A percentile compares a stretch with the other conserved stretches of the same genome.
Evolutionary conservation across 83 land plant species (phyloP).

Genomic region (Picea mariana): DNA sequence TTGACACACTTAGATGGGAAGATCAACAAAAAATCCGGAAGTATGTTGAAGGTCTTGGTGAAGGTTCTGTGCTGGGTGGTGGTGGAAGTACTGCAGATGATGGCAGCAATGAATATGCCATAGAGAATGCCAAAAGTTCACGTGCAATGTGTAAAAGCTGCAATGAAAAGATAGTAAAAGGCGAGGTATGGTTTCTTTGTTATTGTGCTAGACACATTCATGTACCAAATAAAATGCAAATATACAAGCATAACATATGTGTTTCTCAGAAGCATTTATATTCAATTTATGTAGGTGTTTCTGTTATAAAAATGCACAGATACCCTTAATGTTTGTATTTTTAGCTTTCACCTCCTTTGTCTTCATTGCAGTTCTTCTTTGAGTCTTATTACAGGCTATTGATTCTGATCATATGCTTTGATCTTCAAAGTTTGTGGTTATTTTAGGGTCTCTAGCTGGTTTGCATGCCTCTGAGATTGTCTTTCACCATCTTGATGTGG

Average conservation of each 20-base stretch:
- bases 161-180: constrained; percentile 81
- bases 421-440: neutral
- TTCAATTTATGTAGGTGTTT: neutral
- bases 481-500: too few species aligned
- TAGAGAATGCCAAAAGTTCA: constrained; percentile 81
- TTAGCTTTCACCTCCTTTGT: too few species aligned
- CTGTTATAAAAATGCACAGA: too few species aligned
- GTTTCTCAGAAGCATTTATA: neutral
- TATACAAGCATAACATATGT: neutral
- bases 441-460: neutral
- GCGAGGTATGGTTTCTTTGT: constrained; percentile 53
- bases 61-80: constrained; percentile 9
- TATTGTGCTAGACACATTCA: neutral
- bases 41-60: constrained; percentile 56
- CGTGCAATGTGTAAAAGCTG: constrained; percentile 86
- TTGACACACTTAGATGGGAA: too few species aligned
- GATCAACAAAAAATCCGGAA: constrained; percentile 24
- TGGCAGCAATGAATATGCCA: constrained; percentile 47
- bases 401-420: neutral
- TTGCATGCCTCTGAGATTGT: neutral
- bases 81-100: constrained; percentile 14
- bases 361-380: neutral
- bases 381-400: neutral
- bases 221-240: neutral
- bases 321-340: neutral